Evolutionary conservation across 805 yeast genomes (phyloP), one percentile per base, ranked within the genome.

Genomic region (Kazachstania bromeliacearum): DNA sequence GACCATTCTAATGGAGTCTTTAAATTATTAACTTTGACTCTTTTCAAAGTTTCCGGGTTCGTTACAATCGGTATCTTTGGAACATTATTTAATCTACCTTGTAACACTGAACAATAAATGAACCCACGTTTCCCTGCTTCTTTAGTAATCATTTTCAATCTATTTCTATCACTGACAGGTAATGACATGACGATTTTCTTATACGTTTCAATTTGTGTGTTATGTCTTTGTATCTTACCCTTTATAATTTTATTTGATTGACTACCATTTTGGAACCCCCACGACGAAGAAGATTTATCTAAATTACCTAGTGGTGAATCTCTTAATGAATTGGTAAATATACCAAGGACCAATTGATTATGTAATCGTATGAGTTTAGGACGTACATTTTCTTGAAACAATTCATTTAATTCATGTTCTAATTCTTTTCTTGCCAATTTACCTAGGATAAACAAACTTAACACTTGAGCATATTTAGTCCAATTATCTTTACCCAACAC

Each of bases 141-240:
- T 51, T 79, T 73, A 3, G 89, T 77, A 30, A 89, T 85, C 38
- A 74, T 75, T 54, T 87, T 85, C 40, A 89, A 76, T 53, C 97
- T 68, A 44, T 85, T 72, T 42, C 97, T 66, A 54, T 92, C 98
- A 44, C 82, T 69, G 2, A 81, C 73, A 0, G 96, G 85, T 45
- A 89, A 66, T 2, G 89, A 79, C 77, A 92, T 73, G 28, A 89
- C 81, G 57, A 85, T 89, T 52, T 77, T 81, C 51, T 88, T 85
- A 53, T 92, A 68, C 44, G 76, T 73, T 49, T 84, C 94, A 54
- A 83, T 76, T 58, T 85, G 95, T 7, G 82, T 64, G 38, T 64
- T 68, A 56, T 44, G 84, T 51, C 60, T 72, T 57, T 58, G 74
- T 47, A 44, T 43, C 28, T 52, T 49, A 33, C 48, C 54, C n/a